Percentiles rank a stretch among this genome's conserved stretches.
These are phyloP conservation scores for Trichosporon faecale DNA, from an alignment of 1,284 basidiomycete genomes.

Conservation along the genomic window DNA sequence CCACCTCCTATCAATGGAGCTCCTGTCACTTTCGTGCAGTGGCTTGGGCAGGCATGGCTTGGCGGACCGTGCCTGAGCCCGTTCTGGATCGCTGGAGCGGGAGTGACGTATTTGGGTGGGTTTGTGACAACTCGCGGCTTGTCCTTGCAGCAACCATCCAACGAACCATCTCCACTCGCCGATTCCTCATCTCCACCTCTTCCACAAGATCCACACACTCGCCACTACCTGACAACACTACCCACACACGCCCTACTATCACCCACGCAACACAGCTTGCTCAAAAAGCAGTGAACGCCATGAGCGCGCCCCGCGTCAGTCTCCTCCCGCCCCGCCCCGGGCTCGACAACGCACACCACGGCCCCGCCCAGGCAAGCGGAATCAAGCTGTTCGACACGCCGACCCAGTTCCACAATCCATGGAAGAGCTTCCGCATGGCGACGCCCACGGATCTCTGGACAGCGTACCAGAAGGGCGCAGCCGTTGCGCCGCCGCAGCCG, in stretches of 20 bases:
- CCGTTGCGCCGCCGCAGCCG: slow-evolving; percentile 36
- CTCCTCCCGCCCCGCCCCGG: slow-evolving; percentile 3
- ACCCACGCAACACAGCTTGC: not conserved
- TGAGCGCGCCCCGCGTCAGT: slow-evolving; percentile 6
- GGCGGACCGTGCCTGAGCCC: not conserved
- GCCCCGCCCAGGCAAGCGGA: not conserved
- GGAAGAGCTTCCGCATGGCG: slow-evolving; percentile 47
- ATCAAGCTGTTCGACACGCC: slow-evolving; percentile 25
- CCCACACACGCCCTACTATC: not conserved
- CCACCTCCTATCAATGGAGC: not conserved
- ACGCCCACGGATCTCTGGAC: slow-evolving; percentile 40
- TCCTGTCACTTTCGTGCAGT: not conserved
- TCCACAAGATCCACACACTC: not conserved
- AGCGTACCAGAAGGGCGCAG: slow-evolving; percentile 47
- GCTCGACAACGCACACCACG: slow-evolving; percentile 18
- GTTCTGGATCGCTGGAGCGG: not conserved
- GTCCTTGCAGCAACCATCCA: not conserved
- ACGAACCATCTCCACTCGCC: not conserved
- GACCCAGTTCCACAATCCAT: slow-evolving; percentile 48
- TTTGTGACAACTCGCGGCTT: not conserved
- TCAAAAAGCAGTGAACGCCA: not conserved
- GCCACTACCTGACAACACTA: too few species aligned
- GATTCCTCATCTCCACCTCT: not conserved
- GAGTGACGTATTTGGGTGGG: not conserved
- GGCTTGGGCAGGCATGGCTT: not conserved